Evolutionary conservation across 768 basidiomycete species (phyloP).

Genomic region (Mycena kentingensis): DNA sequence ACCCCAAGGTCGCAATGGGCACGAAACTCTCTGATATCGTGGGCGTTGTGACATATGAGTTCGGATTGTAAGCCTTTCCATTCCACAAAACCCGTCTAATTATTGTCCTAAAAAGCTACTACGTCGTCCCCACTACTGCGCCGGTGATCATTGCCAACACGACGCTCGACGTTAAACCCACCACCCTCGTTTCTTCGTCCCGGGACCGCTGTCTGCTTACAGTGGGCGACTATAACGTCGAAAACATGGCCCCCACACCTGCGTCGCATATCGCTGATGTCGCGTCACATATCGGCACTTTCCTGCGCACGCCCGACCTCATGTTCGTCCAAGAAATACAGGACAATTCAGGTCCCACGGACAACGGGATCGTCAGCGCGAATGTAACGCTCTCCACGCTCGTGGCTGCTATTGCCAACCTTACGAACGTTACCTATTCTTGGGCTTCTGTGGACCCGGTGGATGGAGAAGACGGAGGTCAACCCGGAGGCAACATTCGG

Average conservation of each 20-base stretch:
- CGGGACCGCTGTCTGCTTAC: constrained; percentile 47
- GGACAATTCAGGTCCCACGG: constrained; percentile 53
- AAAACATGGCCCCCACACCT: constrained; percentile 56
- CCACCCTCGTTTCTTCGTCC: constrained; percentile 38
- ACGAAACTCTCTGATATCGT: constrained; percentile 49
- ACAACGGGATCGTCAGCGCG: constrained; percentile 57
- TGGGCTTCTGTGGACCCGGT: constrained; percentile 54
- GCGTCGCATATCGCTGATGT: constrained; percentile 50
- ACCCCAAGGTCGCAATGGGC: constrained; percentile 52
- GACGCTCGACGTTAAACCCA: constrained; percentile 35
- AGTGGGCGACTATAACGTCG: constrained; percentile 65
- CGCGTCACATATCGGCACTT: constrained; percentile 52
- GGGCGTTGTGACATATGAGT: constrained; percentile 59
- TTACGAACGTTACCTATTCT: constrained; percentile 47
- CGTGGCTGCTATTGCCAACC: constrained; percentile 46
- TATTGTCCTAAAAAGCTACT: constrained; percentile 52
- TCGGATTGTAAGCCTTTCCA: constrained; percentile 2
- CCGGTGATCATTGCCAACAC: constrained; percentile 47
- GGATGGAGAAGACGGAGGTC: constrained; percentile 58
- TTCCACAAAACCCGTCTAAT: not conserved
- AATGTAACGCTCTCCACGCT: constrained; percentile 55
- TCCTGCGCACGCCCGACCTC: constrained; percentile 55
- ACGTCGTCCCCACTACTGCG: constrained; percentile 58
- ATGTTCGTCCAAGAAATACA: constrained; percentile 68
- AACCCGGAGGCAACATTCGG: constrained; percentile 61